Evolutionary conservation across 176 grass and related monocot species (phyloP).

Genomic region (Cenchrus fungigraminus): DNA sequence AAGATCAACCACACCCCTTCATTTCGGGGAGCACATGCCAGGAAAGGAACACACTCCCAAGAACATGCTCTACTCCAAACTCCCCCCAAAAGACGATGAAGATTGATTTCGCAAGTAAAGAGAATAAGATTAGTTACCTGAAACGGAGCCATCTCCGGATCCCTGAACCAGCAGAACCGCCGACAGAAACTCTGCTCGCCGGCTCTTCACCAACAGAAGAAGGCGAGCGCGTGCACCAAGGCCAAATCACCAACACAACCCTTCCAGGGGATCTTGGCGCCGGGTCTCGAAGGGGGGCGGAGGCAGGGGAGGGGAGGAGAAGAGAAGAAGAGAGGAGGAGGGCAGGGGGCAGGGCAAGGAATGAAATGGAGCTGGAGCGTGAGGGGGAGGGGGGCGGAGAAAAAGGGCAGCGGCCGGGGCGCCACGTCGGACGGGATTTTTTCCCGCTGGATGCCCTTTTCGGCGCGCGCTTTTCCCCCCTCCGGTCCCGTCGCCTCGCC

Average conservation of each 20-base stretch:
- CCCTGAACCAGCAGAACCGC: background rate
- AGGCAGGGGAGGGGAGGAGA: background rate
- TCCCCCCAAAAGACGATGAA: background rate
- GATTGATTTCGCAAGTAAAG: background rate
- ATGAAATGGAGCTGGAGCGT: background rate
- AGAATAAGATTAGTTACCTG: conserved; percentile 27
- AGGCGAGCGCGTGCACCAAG: background rate
- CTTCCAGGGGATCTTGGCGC: background rate
- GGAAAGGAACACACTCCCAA: background rate
- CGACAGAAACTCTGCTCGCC: background rate
- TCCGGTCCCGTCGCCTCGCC: background rate
- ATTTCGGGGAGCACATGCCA: background rate
- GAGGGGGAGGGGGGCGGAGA: conserved; percentile 17
- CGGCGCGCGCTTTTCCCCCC: conserved; percentile 14
- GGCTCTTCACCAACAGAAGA: background rate
- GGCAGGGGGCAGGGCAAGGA: background rate
- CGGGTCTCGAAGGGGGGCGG: background rate
- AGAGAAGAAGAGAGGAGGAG: background rate
- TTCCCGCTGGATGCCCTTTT: background rate
- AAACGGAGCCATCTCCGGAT: conserved; percentile 36
- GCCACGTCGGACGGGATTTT: conserved; percentile 78
- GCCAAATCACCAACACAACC: background rate
- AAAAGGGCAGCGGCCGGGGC: conserved; percentile 44
- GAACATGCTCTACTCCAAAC: background rate
- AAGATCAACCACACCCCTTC: background rate